Percentiles rank a stretch among this genome's conserved stretches.
These are phyloP conservation scores for Sporothrix protearum DNA, from an alignment of 2,329 filamentous ascomycete species.

Conservation along the genomic window DNA sequence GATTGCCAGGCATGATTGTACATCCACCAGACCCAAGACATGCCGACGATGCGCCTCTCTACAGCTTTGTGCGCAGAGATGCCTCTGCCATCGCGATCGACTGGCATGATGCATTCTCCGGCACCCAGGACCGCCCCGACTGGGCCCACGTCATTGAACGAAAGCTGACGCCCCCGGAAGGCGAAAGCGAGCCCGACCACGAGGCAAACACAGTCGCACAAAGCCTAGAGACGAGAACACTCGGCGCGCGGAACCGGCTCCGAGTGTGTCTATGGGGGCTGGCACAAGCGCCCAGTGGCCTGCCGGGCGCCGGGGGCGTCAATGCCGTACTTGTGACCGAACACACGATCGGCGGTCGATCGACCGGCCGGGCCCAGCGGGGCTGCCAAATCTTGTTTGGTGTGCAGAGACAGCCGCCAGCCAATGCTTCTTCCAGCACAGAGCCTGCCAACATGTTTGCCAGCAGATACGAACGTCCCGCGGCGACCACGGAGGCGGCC, in stretches of 20 bases:
- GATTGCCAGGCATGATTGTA: conserved; percentile 35
- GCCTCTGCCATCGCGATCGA: conserved; percentile 41
- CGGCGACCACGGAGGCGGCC: conserved; percentile 44
- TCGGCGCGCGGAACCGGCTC: conserved; percentile 24
- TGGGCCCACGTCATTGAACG: conserved; percentile 40
- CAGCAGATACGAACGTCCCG: not conserved
- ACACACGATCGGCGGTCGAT: conserved; percentile 49
- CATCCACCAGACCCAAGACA: conserved; percentile 38
- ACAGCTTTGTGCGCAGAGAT: conserved; percentile 52
- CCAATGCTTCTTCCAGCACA: conserved; percentile 2
- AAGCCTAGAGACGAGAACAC: not conserved
- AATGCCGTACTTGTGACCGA: conserved; percentile 50
- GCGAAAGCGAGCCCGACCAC: not conserved
- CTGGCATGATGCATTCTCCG: conserved; percentile 47
- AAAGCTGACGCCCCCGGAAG: not conserved
- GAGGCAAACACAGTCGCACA: not conserved
- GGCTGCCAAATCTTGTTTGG: conserved; percentile 41
- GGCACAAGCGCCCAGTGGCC: conserved; percentile 48
- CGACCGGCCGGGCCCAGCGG: conserved; percentile 39
- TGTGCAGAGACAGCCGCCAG: conserved; percentile 20
- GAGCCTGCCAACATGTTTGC: not conserved
- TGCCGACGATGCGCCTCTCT: conserved; percentile 41
- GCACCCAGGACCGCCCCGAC: conserved; percentile 32
- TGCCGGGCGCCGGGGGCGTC: conserved; percentile 34
- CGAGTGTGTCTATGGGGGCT: conserved; percentile 55